Conservation (phyloP, 2,329 filamentous ascomycete species). For the Salinomyces thailandicus region DNA sequence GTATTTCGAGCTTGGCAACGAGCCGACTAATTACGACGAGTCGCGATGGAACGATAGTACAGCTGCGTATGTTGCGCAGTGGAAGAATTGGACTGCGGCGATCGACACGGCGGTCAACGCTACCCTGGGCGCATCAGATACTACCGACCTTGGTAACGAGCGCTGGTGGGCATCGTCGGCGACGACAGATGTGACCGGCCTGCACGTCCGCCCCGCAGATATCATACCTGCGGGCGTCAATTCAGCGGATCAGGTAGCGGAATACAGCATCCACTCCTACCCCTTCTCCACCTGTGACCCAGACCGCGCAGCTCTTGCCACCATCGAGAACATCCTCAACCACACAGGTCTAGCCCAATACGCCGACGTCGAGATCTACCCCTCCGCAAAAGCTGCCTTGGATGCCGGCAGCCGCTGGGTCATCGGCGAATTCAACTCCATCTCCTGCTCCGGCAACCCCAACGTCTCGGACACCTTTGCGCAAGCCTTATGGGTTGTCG, state of each 20-base stretch:
- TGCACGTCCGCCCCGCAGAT: conserved; percentile 20
- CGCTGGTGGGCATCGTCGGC: conserved; percentile 23
- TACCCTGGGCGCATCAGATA: conserved; percentile 2
- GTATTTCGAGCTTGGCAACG: conserved; percentile 23
- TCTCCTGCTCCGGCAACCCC: conserved; percentile 31
- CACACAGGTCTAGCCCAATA: conserved; percentile 19
- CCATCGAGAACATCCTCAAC: conserved; percentile 20
- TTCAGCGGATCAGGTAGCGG: conserved; percentile 15
- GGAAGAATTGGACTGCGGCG: conserved; percentile 19
- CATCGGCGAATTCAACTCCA: conserved; percentile 34
- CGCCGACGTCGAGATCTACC: conserved; percentile 20
- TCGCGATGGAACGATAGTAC: conserved; percentile 18
- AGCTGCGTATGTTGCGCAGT: conserved; percentile 20
- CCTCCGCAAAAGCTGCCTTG: conserved; percentile 19
- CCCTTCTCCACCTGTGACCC: conserved; percentile 23
- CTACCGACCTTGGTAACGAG: conserved; percentile 5
- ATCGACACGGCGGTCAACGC: conserved; percentile 19
- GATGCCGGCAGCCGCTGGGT: conserved; percentile 20
- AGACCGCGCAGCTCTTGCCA: conserved; percentile 15
- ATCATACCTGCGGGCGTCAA: conserved; percentile 22
- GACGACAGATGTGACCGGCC: conserved; percentile 19
- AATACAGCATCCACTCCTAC: conserved; percentile 24
- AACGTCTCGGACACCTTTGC: conserved; percentile 34
- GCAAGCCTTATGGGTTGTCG: conserved; percentile 32
- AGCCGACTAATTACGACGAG: conserved; percentile 21